These are phyloP conservation scores for Talaromyces sp. DNA, from an alignment of 2,329 filamentous ascomycete species.

Conservation along the genomic window DNA sequence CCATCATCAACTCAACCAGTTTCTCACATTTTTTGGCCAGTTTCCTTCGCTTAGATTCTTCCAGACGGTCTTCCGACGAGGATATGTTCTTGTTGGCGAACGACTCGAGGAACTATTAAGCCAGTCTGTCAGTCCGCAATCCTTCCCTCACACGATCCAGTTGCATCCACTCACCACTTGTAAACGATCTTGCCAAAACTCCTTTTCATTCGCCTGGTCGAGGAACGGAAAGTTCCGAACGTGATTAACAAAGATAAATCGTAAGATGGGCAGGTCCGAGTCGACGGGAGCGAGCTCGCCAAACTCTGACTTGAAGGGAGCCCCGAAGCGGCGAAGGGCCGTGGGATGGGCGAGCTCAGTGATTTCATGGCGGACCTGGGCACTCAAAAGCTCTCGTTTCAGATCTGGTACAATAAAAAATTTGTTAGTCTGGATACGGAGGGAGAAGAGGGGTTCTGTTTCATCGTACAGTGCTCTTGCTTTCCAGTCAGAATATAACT, in stretches of 20 bases:
- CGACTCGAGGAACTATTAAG: constrained; percentile 77
- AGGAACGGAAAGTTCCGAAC: constrained; percentile 96
- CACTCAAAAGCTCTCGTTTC: constrained; percentile 87
- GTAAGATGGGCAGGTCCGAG: constrained; percentile 85
- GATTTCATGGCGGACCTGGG: constrained; percentile 88
- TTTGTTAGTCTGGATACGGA: not conserved
- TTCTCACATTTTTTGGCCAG: constrained; percentile 90
- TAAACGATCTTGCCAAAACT: constrained; percentile 98
- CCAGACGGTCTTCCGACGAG: constrained; percentile 88
- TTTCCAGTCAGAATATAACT: constrained; percentile 73
- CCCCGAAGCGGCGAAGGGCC: constrained; percentile 88
- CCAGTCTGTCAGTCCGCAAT: constrained; percentile 4
- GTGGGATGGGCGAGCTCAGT: constrained; percentile 90
- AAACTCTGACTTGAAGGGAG: constrained; percentile 86
- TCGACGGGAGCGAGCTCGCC: constrained; percentile 91
- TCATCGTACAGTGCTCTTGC: constrained; percentile 83
- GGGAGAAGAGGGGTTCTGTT: not conserved
- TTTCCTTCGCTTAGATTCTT: constrained; percentile 93
- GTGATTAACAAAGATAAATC: constrained; percentile 98
- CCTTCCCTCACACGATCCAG: not conserved
- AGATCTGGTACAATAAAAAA: constrained; percentile 57
- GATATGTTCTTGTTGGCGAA: constrained; percentile 97
- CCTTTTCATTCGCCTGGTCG: constrained; percentile 94
- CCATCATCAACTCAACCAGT: constrained; percentile 98
- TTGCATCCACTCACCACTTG: constrained; percentile 65